Conservation (phyloP, 176 grass and related monocot genomes). For the Oryza meridionalis region DNA sequence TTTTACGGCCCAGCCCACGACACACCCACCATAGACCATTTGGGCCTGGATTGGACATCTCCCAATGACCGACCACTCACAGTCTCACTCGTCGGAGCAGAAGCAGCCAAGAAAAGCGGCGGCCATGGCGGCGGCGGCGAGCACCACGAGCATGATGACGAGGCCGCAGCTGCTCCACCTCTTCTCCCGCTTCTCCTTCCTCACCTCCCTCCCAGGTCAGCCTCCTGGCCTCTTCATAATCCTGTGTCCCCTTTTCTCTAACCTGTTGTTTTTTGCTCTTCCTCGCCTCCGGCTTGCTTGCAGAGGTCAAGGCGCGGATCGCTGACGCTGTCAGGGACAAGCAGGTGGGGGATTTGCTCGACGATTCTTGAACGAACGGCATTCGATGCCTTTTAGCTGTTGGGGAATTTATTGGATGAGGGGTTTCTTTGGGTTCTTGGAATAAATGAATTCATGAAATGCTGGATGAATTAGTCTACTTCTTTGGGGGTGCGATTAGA, state of each 20-base stretch:
- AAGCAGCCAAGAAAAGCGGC: neutral
- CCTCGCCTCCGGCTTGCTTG: neutral
- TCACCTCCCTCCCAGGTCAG: constrained; percentile 67
- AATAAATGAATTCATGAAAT: neutral
- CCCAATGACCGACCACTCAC: no score
- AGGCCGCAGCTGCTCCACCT: constrained; percentile 68
- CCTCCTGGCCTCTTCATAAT: neutral
- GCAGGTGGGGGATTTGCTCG: constrained; percentile 34
- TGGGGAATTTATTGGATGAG: neutral
- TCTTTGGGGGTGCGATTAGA: neutral
- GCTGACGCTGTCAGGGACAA: constrained; percentile 75
- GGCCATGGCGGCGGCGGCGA: constrained; percentile 36
- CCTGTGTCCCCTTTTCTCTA: neutral
- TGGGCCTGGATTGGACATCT: no score
- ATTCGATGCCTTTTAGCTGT: neutral
- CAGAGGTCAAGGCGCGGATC: constrained; percentile 75
- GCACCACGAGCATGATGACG: constrained; percentile 46
- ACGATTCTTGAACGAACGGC: neutral
- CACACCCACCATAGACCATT: no score
- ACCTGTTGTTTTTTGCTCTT: neutral
- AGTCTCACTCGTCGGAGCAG: neutral
- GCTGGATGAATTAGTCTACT: neutral
- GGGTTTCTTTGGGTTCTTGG: neutral
- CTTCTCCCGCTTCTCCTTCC: constrained; percentile 69
- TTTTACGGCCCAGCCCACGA: no score